Conservation (phyloP, 1,284 basidiomycete genomes). For the Ustilago loliicola region DNA sequence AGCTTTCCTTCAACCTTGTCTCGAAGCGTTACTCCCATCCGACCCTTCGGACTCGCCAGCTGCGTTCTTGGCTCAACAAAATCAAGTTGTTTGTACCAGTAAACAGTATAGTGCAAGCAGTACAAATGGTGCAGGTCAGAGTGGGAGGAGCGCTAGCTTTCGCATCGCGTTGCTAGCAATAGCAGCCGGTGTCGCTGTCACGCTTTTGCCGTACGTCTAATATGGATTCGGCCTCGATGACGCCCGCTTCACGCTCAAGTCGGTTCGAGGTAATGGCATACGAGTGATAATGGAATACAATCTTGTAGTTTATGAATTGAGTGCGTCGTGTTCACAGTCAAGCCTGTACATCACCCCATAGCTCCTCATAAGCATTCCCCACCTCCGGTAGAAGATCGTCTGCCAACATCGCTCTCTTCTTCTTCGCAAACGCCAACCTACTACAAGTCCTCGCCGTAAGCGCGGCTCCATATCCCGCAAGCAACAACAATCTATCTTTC, state of each 20-base stretch:
- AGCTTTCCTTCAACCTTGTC: not conserved
- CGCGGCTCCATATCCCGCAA: constrained; percentile 89
- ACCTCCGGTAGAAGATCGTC: constrained; percentile 79
- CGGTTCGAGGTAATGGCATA: too few species aligned
- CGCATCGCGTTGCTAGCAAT: too few species aligned
- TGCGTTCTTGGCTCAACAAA: not conserved
- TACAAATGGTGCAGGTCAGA: too few species aligned
- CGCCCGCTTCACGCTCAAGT: too few species aligned
- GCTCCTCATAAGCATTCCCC: constrained; percentile 68
- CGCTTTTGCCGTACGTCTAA: too few species aligned
- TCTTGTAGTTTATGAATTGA: not conserved
- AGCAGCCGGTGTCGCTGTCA: too few species aligned
- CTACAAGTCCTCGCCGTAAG: constrained; percentile 88
- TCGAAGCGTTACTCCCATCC: not conserved
- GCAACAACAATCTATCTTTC: constrained; percentile 77
- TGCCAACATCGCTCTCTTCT: constrained; percentile 87
- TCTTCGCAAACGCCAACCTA: constrained; percentile 79
- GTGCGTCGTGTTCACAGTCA: not conserved
- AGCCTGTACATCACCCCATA: constrained; percentile 41
- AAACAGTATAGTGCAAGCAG: not conserved
- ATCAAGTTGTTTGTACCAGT: not conserved
- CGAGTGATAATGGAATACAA: not conserved
- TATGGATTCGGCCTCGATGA: too few species aligned
- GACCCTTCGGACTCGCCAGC: not conserved
- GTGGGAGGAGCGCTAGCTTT: too few species aligned